Base-by-base conservation (phyloP, 2,329 filamentous ascomycete species). In the Tympanopsis confertula region DNA sequence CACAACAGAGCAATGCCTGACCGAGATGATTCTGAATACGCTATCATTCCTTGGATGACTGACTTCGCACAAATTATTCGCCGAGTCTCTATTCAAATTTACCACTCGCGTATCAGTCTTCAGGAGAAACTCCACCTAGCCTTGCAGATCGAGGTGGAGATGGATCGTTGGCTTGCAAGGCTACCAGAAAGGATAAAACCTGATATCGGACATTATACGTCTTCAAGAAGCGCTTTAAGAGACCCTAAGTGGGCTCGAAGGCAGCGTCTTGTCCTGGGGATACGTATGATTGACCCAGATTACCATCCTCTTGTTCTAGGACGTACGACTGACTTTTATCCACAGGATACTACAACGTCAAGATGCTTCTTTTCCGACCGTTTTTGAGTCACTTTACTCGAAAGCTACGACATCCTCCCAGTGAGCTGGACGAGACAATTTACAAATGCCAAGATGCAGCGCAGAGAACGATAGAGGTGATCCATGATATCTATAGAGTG, bases 1-100 rank as follows among this genome's bases (percentile, higher is more conserved):
- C 66, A 69, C 40, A 68, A 66, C 37, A 57, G 65, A 7, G 7
- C 46, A 13, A 48, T 58, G n/a, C 57, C 57, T 2, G 46, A 48
- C 5, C 43, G 57, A 19, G 52, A 61, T 35, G 48, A 55, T 35
- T 52, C 54, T 1, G 55, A 59, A 41, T 54, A 51, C 35, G 50
- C 54, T 18, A 60, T 63, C 10, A 57, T 62, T n/a, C 53, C 57
- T 1, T 56, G 51, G 45, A 62, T 60, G 58, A 52, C 61, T 18
- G 54, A 55, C 13, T 53, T 62, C 19, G 55, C 59, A 2, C 51
- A 55, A 28, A 60, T 63, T 3, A 62, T 58, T 10, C 53, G 59
- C 17, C 50, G 51, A 7, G 55, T 61, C 1, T 60, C 56, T 4
- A 47, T 61, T n/a, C 51, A 55, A n/a, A 53, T 62, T 2, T 62